These are phyloP conservation scores for Populus simonii DNA, from an alignment of 345 rosid species.

Conservation along the genomic window DNA sequence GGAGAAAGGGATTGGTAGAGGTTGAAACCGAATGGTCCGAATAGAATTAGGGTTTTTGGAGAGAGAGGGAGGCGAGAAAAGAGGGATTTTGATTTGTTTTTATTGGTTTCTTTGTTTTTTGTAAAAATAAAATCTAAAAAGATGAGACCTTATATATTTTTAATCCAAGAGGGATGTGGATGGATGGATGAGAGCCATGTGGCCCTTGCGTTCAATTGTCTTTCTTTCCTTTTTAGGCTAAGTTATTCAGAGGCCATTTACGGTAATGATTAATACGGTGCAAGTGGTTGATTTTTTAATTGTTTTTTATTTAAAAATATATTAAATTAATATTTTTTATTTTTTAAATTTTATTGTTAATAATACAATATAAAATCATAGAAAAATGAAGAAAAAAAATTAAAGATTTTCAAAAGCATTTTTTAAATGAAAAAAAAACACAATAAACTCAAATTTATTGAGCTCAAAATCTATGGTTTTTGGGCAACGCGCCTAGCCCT, in stretches of 20 bases:
- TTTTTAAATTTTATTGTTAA: too few species aligned
- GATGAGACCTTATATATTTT: not conserved
- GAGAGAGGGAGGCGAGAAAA: not conserved
- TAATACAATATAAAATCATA: too few species aligned
- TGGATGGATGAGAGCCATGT: not conserved
- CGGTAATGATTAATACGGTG: too few species aligned
- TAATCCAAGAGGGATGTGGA: not conserved
- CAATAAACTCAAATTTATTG: too few species aligned
- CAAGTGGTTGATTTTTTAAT: too few species aligned
- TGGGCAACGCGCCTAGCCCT: rapidly evolving
- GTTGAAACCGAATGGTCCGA: slow-evolving; percentile 41
- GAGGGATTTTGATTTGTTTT: not conserved
- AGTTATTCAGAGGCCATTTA: not conserved
- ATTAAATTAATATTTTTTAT: too few species aligned
- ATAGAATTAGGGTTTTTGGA: slow-evolving; percentile 46
- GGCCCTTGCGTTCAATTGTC: not conserved
- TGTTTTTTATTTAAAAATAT: too few species aligned
- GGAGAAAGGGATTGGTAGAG: slow-evolving; percentile 41
- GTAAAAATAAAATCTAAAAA: not conserved
- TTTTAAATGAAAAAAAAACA: too few species aligned
- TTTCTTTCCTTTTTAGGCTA: not conserved
- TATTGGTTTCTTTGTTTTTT: not conserved
- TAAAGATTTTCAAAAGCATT: too few species aligned
- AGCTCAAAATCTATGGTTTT: too few species aligned
- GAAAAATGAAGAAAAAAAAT: too few species aligned